Base-by-base conservation (phyloP, 495 filamentous ascomycete species). In the Emericellopsis terricola region DNA sequence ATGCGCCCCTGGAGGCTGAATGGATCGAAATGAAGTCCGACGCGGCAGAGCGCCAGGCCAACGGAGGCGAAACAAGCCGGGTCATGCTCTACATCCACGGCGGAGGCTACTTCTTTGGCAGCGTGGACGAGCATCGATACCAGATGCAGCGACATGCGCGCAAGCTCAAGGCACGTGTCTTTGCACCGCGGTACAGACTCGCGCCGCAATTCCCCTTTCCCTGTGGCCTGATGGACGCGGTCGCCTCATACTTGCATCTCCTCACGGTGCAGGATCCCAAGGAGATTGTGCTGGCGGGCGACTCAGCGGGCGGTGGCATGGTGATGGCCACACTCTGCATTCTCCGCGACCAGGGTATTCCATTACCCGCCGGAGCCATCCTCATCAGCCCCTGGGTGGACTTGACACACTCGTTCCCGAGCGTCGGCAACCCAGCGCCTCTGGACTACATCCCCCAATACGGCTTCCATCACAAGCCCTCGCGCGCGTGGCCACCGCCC, bases 1-100 rank as follows among this genome's bases (percentile, higher is more conserved):
- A 66, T 11, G 63, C 57, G 19, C 66, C 69, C 0, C 52, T 91
- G 33, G 73, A 71, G 47, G 84, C 79, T 2, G 89, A 96, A 49
- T 94, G 83, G 87, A 77, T 96, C 41, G 89, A 94, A 62, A 94
- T 94, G 86, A 72, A 71, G 37, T 64, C 68, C 35, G 80, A 94
- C 43, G 78, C 85, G 44, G 55, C 76, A 31, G 68, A 76, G 45
- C 67, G 78, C 35, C 78, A 76, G 52, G 64, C 64, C 46, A 52
- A 52, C 0, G 55, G 50, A 3, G 64, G 68, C 31, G 54, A 66
- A 19, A 62, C 66, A 6, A 80, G 76, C 42, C 70, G 81, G 18
- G 74, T 89, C 16, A 92, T 96, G 77, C 59, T 96, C 16, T 96
- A 96, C 53, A 67, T 94, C 7, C 87, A 94, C 47, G 87, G 87